Conservation (phyloP, 179 eudicot species). For the Spinacia oleracea region DNA sequence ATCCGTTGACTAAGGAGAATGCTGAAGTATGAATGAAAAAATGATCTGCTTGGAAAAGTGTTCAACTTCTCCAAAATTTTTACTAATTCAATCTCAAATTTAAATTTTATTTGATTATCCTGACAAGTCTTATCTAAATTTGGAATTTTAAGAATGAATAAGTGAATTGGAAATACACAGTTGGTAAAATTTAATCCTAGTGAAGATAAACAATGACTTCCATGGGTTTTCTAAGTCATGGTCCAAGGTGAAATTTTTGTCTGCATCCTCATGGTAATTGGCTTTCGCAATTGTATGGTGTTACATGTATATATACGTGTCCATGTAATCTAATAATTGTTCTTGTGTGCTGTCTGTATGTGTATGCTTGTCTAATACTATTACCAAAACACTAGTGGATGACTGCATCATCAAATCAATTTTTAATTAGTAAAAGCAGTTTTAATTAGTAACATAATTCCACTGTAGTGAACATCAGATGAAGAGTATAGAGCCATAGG, state of each 20-base stretch:
- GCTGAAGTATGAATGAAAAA: not conserved
- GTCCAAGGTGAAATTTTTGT: not conserved
- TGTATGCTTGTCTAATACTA: too few relatives aligned
- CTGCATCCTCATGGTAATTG: not conserved
- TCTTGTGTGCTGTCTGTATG: too few relatives aligned
- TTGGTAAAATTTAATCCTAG: not conserved
- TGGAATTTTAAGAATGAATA: not conserved
- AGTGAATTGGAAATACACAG: not conserved
- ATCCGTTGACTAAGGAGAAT: too few relatives aligned
- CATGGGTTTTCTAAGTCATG: not conserved
- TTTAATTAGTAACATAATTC: not conserved
- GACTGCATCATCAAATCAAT: not conserved
- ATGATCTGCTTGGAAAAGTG: not conserved
- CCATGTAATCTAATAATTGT: not conserved
- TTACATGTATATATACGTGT: not conserved
- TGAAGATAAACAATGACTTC: not conserved
- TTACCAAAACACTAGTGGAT: not conserved
- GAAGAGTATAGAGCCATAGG: too few relatives aligned
- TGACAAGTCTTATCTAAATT: too few relatives aligned
- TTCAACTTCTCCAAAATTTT: not conserved
- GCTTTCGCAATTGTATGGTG: not conserved
- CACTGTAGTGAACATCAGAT: too few relatives aligned
- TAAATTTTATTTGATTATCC: not conserved
- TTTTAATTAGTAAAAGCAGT: not conserved
- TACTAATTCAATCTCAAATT: not conserved